Evolutionary conservation across 73 alveolate species (phyloP).

Genomic region (Effrenium voratum): DNA sequence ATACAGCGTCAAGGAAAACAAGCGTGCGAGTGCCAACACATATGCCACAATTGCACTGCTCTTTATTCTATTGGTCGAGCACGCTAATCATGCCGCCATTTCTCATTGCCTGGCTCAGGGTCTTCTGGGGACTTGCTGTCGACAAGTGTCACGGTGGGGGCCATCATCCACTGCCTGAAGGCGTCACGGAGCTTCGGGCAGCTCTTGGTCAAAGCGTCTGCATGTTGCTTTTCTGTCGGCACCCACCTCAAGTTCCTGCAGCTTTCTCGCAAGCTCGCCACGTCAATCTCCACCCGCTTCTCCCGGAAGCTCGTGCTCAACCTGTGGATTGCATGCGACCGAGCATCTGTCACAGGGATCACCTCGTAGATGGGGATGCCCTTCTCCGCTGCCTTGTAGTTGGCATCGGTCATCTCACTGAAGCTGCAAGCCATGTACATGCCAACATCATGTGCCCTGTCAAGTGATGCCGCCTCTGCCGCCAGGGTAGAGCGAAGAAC

Average conservation of each 20-base stretch:
- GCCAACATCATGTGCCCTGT: not conserved
- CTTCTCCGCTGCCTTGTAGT: not conserved
- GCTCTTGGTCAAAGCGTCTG: not conserved
- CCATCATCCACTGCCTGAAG: not conserved
- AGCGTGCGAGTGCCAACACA: too few relatives aligned
- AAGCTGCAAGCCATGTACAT: not conserved
- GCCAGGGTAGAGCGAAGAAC: not conserved
- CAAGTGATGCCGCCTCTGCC: constrained; percentile 30
- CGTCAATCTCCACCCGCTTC: constrained; percentile 1
- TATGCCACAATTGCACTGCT: too few relatives aligned
- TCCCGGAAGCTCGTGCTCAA: not conserved
- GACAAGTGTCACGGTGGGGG: not conserved
- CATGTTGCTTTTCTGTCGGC: constrained; percentile 1
- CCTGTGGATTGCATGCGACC: not conserved
- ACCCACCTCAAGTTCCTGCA: constrained; percentile 13
- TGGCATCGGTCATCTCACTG: not conserved
- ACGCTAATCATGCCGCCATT: too few relatives aligned
- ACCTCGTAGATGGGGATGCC: not conserved
- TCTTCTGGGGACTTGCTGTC: not conserved
- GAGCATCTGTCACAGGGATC: not conserved
- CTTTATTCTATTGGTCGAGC: too few relatives aligned
- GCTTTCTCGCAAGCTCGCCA: not conserved
- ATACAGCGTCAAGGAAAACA: too few relatives aligned
- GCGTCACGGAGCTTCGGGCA: not conserved
- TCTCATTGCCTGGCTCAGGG: not conserved